Percentiles rank a stretch among this genome's conserved stretches.
phyloP scores from a whole-genome alignment of 176 grass and related monocot genomes.

The Triticum turgidum region DNA sequence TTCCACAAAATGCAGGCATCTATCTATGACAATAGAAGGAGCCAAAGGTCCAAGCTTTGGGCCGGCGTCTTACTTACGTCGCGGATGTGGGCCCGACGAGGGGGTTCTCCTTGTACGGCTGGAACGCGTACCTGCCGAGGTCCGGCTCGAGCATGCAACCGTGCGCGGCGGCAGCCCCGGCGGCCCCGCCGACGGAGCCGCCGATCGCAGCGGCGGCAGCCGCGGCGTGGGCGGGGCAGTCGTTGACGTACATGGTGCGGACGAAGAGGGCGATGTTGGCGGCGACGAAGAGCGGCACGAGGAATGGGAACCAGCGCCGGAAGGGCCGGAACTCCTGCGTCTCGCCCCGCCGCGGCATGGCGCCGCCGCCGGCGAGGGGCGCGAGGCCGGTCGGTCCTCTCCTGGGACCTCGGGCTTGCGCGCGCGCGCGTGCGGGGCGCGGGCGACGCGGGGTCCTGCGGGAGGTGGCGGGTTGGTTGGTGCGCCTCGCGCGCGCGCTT shows the following conservation, averaged over 20 bases:
- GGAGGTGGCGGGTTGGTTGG: constrained; percentile 1
- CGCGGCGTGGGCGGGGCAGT: constrained; percentile 59
- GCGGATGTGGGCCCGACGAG: constrained; percentile 75
- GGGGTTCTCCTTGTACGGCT: constrained; percentile 85
- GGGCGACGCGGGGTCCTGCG: constrained; percentile 27
- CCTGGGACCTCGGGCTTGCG: background rate
- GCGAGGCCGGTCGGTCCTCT: background rate
- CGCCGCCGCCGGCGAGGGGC: constrained; percentile 20
- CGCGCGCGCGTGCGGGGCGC: background rate
- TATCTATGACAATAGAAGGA: background rate
- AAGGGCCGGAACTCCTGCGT: constrained; percentile 50
- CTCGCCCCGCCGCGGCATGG: constrained; percentile 51
- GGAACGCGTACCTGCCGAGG: constrained; percentile 93
- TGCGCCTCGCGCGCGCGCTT: background rate
- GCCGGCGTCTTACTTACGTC: constrained; percentile 60
- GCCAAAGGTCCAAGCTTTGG: constrained; percentile 3
- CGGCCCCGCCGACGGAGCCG: constrained; percentile 23
- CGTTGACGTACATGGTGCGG: constrained; percentile 85
- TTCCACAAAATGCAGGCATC: background rate
- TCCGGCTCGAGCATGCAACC: constrained; percentile 40
- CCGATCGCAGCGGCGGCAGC: constrained; percentile 38
- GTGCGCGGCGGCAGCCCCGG: constrained; percentile 27
- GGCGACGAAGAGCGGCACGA: constrained; percentile 63
- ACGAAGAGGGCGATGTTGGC: constrained; percentile 67
- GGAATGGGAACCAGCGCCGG: constrained; percentile 76